These are phyloP conservation scores for Parsonsia alboflavescens DNA, from an alignment of 257 asterid species.

Conservation along the genomic window DNA sequence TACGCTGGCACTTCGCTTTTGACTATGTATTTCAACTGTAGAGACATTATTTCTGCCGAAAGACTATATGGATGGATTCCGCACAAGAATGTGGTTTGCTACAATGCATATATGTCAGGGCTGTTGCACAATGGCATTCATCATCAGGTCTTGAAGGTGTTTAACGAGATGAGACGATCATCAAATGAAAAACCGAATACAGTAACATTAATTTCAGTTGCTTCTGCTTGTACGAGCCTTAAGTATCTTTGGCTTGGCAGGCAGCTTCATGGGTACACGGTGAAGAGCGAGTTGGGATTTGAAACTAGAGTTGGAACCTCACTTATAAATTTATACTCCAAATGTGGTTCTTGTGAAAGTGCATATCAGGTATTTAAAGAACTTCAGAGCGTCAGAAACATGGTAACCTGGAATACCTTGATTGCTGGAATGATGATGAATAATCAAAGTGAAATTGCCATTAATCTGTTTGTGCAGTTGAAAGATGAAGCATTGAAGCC, in stretches of 20 bases:
- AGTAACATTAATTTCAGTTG: slow-evolving; percentile 53
- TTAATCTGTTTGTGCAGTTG: slow-evolving; percentile 46
- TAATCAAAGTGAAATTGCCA: slow-evolving; percentile 46
- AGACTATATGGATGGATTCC: slow-evolving; percentile 47
- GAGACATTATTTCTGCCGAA: slow-evolving; percentile 42
- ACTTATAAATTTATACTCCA: slow-evolving; percentile 79
- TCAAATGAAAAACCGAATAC: slow-evolving; percentile 38
- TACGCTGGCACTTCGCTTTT: slow-evolving; percentile 60
- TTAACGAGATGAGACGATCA: slow-evolving; percentile 56
- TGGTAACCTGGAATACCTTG: slow-evolving; percentile 83
- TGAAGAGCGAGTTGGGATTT: slow-evolving; percentile 34
- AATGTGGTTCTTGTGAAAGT: slow-evolving; percentile 63
- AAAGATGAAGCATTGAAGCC: slow-evolving; percentile 45
- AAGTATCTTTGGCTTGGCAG: slow-evolving; percentile 49
- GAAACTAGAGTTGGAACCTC: slow-evolving; percentile 59
- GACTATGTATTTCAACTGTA: slow-evolving; percentile 61
- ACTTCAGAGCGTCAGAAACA: slow-evolving; percentile 43
- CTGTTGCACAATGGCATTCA: slow-evolving; percentile 52
- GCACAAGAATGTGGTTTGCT: slow-evolving; percentile 53
- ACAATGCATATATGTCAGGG: slow-evolving; percentile 73
- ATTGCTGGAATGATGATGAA: slow-evolving; percentile 75
- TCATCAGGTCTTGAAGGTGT: slow-evolving; percentile 38
- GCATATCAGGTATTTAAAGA: slow-evolving; percentile 55
- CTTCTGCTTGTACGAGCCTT: slow-evolving; percentile 64
- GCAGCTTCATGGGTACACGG: slow-evolving; percentile 61